A percentile compares a stretch with the other conserved stretches of the same genome.
Conservation (phyloP, 2,329 filamentous ascomycete genomes). For the Aspergillus calidoustus region DNA sequence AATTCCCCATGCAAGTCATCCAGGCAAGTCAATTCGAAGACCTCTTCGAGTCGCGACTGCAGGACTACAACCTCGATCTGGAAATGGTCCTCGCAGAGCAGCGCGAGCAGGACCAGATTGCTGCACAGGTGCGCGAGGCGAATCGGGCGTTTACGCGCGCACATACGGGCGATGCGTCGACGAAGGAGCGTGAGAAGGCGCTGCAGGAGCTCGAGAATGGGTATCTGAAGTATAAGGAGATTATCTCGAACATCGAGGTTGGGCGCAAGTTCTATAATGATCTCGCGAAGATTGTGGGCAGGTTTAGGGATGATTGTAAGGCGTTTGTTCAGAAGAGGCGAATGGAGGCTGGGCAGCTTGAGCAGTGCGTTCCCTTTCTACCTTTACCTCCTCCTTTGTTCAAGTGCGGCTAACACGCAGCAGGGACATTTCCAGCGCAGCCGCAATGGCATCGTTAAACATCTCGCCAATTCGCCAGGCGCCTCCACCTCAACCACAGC, state of each 20-base stretch:
- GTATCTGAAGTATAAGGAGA: conserved; percentile 95
- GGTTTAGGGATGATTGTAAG: conserved; percentile 80
- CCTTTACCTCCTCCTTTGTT: neutral
- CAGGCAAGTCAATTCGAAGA: conserved; percentile 89
- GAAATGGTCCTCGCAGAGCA: conserved; percentile 72
- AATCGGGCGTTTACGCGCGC: conserved; percentile 79
- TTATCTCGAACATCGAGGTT: conserved; percentile 86
- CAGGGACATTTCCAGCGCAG: conserved; percentile 59
- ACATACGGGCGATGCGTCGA: conserved; percentile 68
- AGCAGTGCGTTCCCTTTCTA: conserved; percentile 61
- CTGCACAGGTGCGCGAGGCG: conserved; percentile 71
- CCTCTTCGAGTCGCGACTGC: conserved; percentile 82
- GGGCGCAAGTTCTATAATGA: conserved; percentile 98
- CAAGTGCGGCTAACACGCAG: conserved; percentile 8
- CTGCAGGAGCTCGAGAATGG: conserved; percentile 88
- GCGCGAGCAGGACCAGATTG: conserved; percentile 74
- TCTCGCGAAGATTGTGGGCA: conserved; percentile 80
- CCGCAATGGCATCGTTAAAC: conserved; percentile 62
- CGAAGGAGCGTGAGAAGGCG: conserved; percentile 78
- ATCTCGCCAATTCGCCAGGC: conserved; percentile 47
- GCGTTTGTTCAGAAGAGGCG: conserved; percentile 80
- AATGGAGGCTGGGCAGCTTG: conserved; percentile 77
- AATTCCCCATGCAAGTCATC: conserved; percentile 81
- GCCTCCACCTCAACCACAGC: conserved; percentile 29
- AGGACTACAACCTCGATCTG: conserved; percentile 79